Percentiles rank a stretch among this genome's conserved stretches.
phyloP scores from a whole-genome alignment of 139 green algal species.

The Chlorella sp. region DNA sequence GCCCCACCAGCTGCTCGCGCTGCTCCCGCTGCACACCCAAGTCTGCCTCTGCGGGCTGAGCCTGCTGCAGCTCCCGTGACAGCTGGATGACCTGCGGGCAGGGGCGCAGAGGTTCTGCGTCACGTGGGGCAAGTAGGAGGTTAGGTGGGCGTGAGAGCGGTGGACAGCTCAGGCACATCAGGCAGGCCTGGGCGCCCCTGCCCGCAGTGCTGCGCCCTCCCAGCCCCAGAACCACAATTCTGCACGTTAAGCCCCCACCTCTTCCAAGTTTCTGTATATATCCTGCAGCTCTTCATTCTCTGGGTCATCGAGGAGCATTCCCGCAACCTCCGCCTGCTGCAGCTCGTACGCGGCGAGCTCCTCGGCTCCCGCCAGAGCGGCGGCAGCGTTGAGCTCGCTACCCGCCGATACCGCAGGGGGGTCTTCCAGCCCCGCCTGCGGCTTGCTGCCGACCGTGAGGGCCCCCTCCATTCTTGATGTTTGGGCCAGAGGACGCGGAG shows the following conservation, averaged over 20 bases:
- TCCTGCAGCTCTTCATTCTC: constrained; percentile 78
- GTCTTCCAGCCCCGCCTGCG: no score
- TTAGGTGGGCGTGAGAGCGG: no score
- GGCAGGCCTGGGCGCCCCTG: no score
- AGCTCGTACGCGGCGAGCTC: not conserved
- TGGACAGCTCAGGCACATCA: no score
- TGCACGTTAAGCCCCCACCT: constrained; percentile 46
- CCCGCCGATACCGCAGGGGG: no score
- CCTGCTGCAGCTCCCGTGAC: constrained; percentile 10
- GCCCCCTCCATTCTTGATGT: no score
- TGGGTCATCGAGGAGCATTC: constrained; percentile 74
- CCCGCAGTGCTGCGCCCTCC: not conserved
- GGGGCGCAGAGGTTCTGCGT: not conserved
- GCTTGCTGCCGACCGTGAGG: no score
- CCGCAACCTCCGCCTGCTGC: constrained; percentile 67
- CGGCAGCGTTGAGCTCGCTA: no score
- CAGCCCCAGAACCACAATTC: not conserved
- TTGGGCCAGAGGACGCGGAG: no score
- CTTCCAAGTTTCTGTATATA: constrained; percentile 73
- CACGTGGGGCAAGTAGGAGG: not conserved
- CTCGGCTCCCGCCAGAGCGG: not conserved
- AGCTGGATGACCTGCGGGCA: constrained; percentile 70
- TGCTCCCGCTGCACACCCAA: not conserved
- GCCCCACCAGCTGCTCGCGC: not conserved
- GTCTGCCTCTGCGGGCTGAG: not conserved